Conservation (phyloP, 768 basidiomycete species). For the Astraeus odoratus region DNA sequence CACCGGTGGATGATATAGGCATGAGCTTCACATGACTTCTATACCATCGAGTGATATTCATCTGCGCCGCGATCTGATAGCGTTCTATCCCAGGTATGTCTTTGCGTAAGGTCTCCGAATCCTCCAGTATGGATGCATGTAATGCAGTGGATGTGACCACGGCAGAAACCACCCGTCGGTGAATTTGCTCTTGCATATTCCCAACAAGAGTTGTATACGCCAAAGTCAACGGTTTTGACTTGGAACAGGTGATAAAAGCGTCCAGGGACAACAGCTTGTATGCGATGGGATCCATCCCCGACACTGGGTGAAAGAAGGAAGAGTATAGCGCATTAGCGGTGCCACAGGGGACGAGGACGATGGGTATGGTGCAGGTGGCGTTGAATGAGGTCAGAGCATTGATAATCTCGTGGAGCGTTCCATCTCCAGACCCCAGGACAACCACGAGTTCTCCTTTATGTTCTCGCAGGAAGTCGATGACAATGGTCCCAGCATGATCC, state of each 20-base stretch:
- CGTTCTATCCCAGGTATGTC: conserved; percentile 72
- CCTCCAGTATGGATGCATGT: conserved; percentile 78
- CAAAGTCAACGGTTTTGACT: conserved; percentile 41
- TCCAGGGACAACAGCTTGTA: conserved; percentile 53
- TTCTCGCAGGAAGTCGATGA: conserved; percentile 34
- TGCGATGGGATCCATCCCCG: conserved; percentile 18
- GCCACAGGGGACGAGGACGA: conserved; percentile 65
- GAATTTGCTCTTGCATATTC: conserved; percentile 16
- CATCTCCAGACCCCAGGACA: conserved; percentile 80
- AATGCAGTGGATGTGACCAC: conserved; percentile 85
- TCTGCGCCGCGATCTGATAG: conserved; percentile 78
- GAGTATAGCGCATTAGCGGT: conserved; percentile 93
- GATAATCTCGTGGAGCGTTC: conserved; percentile 86
- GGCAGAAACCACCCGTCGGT: conserved; percentile 41
- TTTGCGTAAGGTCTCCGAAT: conserved; percentile 70
- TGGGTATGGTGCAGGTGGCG: conserved; percentile 25
- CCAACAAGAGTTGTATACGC: conserved; percentile 43
- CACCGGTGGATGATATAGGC: conserved; percentile 32
- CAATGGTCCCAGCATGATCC: conserved; percentile 48
- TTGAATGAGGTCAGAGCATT: conserved; percentile 41
- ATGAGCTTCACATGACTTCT: conserved; percentile 50
- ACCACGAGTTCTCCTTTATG: conserved; percentile 34
- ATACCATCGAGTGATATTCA: conserved; percentile 73
- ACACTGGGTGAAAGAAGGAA: conserved; percentile 57
- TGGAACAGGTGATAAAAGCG: conserved; percentile 37